Conservation (phyloP, 2,329 filamentous ascomycete genomes). For the Blastomyces gilchristii region DNA sequence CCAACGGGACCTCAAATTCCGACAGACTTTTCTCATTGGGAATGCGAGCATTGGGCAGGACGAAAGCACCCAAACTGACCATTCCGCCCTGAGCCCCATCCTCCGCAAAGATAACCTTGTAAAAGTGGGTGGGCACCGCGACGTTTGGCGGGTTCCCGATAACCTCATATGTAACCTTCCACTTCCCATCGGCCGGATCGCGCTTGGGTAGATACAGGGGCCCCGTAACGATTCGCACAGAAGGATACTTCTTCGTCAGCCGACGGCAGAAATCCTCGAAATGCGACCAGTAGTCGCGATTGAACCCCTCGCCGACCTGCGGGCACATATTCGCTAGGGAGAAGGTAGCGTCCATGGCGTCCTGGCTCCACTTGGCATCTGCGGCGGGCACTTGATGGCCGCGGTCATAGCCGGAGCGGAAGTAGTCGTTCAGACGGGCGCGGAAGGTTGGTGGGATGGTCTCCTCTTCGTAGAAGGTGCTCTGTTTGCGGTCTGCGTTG, state of each 20-base stretch:
- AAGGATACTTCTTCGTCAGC: constrained; percentile 69
- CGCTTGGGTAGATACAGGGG: constrained; percentile 84
- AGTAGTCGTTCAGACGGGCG: constrained; percentile 86
- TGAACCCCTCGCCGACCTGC: constrained; percentile 96
- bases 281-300: constrained; percentile 98
- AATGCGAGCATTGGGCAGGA: constrained; percentile 84
- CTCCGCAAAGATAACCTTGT: constrained; percentile 97
- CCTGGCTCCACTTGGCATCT: constrained; percentile 90
- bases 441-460: constrained; percentile 76
- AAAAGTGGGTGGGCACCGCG: constrained; percentile 96
- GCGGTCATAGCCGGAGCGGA: constrained; percentile 85
- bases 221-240: constrained; percentile 83
- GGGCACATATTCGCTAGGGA: constrained; percentile 94
- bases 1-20: constrained; percentile 91
- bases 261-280: constrained; percentile 94
- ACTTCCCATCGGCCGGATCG: constrained; percentile 77
- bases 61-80: constrained; percentile 87
- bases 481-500: constrained; percentile 75
- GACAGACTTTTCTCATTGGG: constrained; percentile 74
- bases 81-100: constrained; percentile 58
- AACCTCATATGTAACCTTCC: constrained; percentile 90
- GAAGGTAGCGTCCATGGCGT: constrained; percentile 92
- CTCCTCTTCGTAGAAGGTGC: constrained; percentile 70
- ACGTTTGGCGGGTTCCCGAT: constrained; percentile 89
- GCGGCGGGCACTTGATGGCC: constrained; percentile 96